Percentiles rank a stretch among this genome's conserved stretches.
These are phyloP conservation scores for Nakazawaea populi DNA, from an alignment of 805 yeast genomes.

Conservation along the genomic window DNA sequence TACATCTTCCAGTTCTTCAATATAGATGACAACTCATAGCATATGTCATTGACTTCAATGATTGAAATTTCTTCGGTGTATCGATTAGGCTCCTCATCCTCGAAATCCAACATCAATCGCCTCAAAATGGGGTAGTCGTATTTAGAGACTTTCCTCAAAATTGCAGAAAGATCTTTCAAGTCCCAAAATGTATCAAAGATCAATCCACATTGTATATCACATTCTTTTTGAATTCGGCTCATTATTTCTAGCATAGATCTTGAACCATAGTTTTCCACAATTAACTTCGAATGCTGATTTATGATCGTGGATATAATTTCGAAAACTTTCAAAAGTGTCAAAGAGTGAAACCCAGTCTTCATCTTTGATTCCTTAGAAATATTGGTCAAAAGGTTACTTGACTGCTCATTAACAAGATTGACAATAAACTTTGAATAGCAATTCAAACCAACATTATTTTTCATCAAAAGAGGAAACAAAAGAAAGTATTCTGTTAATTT, in stretches of 20 bases:
- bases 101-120: constrained; percentile 21
- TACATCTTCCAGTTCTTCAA: constrained; percentile 84
- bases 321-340: constrained; percentile 60
- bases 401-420: constrained; percentile 73
- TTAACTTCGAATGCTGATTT: constrained; percentile 79
- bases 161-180: constrained; percentile 50
- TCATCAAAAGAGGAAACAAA: constrained; percentile 80
- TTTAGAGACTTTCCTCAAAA: constrained; percentile 46
- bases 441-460: constrained; percentile 63
- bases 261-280: constrained; percentile 66
- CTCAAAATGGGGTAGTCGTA: constrained; percentile 49
- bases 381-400: constrained; percentile 56
- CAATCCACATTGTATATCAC: constrained; percentile 89
- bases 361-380: constrained; percentile 27
- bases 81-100: constrained; percentile 24
- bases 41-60: constrained; percentile 59
- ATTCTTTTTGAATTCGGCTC: constrained; percentile 72
- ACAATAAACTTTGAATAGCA: constrained; percentile 86
- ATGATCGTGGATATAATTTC: constrained; percentile 82
- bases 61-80: constrained; percentile 39
- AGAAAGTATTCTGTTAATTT: constrained; percentile 75
- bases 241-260: constrained; percentile 61
- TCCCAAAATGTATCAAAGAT: constrained; percentile 85
- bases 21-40: constrained; percentile 69
- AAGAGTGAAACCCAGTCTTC: constrained; percentile 50